These are phyloP conservation scores for Colletotrichum sp. DNA, from an alignment of 2,329 filamentous ascomycete genomes.

Conservation along the genomic window DNA sequence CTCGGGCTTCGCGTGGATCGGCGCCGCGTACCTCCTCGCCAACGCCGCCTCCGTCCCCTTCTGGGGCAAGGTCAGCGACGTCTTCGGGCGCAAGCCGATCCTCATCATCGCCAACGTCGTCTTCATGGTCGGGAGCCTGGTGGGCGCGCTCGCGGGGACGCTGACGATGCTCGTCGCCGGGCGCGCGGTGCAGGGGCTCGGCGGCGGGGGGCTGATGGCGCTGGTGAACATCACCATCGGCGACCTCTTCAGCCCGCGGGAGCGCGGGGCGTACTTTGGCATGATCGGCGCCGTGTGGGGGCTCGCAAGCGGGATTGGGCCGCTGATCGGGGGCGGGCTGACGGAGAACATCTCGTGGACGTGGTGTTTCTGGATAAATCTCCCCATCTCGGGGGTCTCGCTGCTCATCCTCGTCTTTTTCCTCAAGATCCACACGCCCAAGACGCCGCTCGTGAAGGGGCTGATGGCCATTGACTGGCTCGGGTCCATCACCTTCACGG, in stretches of 20 bases:
- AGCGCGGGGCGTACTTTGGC: constrained; percentile 57
- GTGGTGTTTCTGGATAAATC: constrained; percentile 75
- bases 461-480: constrained; percentile 68
- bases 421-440: constrained; percentile 72
- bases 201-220: constrained; percentile 63
- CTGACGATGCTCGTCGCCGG: constrained; percentile 18
- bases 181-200: constrained; percentile 56
- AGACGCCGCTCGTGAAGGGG: constrained; percentile 61
- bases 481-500: constrained; percentile 66
- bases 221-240: constrained; percentile 64
- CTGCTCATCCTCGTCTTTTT: constrained; percentile 62
- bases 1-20: constrained; percentile 79
- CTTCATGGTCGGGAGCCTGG: constrained; percentile 60
- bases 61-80: constrained; percentile 70
- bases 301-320: constrained; percentile 68
- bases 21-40: constrained; percentile 74
- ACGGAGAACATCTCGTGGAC: constrained; percentile 69
- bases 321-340: constrained; percentile 72
- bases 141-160: constrained; percentile 51
- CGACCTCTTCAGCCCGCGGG: constrained; percentile 59
- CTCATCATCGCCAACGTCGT: constrained; percentile 54
- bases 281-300: constrained; percentile 66
- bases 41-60: constrained; percentile 71
- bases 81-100: constrained; percentile 63
- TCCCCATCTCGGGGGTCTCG: constrained; percentile 51